A percentile compares a stretch with the other conserved stretches of the same genome.
phyloP scores from a whole-genome alignment of 106 monocot genomes.

The Iris macrosiphon region DNA sequence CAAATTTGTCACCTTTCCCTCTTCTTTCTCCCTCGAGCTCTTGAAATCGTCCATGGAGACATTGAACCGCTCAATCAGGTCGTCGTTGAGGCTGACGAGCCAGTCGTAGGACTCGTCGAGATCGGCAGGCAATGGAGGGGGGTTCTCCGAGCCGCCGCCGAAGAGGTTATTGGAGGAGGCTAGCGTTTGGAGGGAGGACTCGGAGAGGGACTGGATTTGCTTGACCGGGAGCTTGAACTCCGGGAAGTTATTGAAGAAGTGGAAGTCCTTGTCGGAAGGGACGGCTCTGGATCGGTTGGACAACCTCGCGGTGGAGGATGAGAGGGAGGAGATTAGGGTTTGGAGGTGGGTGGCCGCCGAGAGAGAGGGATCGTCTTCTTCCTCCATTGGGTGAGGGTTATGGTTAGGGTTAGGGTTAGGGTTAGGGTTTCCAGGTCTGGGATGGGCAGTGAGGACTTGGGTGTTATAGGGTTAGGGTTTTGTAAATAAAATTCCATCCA shows the following conservation, averaged over 20 bases:
- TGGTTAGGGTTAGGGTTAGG: slow-evolving; percentile 3
- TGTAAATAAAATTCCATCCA: too few species aligned
- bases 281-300: slow-evolving; percentile 34
- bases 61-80: slow-evolving; percentile 47
- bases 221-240: slow-evolving; percentile 39
- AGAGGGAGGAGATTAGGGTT: slow-evolving; percentile 34
- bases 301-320: slow-evolving; percentile 36
- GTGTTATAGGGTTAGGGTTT: neutral
- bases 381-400: slow-evolving; percentile 12
- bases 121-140: slow-evolving; percentile 28
- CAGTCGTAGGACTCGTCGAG: slow-evolving; percentile 50
- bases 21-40: slow-evolving; percentile 40
- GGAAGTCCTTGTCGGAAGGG: slow-evolving; percentile 58
- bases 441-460: neutral
- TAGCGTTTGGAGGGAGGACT: slow-evolving; percentile 18
- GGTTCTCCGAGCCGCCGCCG: slow-evolving; percentile 12
- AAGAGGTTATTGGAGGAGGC: slow-evolving; percentile 17
- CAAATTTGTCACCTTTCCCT: slow-evolving; percentile 14
- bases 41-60: slow-evolving; percentile 74
- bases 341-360: slow-evolving; percentile 29
- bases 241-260: slow-evolving; percentile 69
- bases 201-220: slow-evolving; percentile 18
- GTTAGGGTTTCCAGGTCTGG: neutral
- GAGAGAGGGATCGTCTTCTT: slow-evolving; percentile 8
- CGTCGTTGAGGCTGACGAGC: slow-evolving; percentile 72